Evolutionary conservation across 441 rosid genomes (phyloP).

Genomic region (Aquilaria agallochum): DNA sequence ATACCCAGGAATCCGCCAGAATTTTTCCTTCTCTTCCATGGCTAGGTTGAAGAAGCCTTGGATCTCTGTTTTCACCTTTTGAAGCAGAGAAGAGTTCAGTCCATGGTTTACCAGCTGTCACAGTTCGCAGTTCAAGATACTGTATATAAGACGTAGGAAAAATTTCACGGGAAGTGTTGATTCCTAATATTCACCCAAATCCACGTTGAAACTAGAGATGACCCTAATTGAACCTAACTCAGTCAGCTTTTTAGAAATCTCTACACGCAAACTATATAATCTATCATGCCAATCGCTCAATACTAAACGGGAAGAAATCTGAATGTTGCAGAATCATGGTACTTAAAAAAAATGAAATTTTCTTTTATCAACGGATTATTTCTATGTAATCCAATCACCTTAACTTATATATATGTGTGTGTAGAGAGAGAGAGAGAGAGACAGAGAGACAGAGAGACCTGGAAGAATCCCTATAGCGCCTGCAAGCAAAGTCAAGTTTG

Average conservation of each 20-base stretch:
- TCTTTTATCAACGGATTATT: no score
- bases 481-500: conserved; percentile 44
- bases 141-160: not conserved
- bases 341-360: no score
- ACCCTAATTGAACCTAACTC: no score
- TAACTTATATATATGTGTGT: no score
- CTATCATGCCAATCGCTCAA: no score
- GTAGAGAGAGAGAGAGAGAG: not conserved
- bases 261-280: no score
- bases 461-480: conserved; percentile 51
- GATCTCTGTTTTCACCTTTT: conserved; percentile 31
- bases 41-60: conserved; percentile 46
- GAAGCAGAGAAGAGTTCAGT: conserved; percentile 31
- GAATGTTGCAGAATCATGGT: not conserved
- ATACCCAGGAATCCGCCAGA: conserved; percentile 39
- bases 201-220: no score
- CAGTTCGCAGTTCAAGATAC: not conserved
- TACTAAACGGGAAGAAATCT: no score
- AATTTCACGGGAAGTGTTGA: no score
- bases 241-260: no score
- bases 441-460: conserved; percentile 24
- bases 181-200: no score
- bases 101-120: conserved; percentile 45
- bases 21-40: conserved; percentile 42
- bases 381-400: no score